Base-by-base conservation (phyloP, 257 asterid species). In the Osmanthus fragrans region DNA sequence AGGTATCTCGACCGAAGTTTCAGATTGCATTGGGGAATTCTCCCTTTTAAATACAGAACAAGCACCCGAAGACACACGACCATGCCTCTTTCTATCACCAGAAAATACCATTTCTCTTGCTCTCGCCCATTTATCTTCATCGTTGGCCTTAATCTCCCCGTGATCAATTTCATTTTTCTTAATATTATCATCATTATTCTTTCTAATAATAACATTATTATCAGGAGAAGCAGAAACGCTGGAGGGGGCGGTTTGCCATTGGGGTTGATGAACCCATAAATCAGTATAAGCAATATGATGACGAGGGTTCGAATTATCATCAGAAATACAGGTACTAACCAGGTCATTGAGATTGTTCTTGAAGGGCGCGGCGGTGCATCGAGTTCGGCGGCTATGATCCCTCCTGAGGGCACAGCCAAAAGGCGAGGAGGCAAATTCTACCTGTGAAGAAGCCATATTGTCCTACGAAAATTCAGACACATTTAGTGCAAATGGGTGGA, bases 191-290 rank as follows among this genome's bases (percentile, higher is more conserved):
- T 21, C 49, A 21, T 45, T 45, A 32, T 37, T 5, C 13, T 23
- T 23, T 58, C 29, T 58, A 7, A 58, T 23, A 23, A 23, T 7
- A 23, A n/a, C 13, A 21, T 23, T 21, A 6, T 58, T 58, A 58
- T 58, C 32, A 7, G 67, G 67, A 23, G 67, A 8, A 58, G 67
- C 18, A 58, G 29, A 21, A 29, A 23, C 32, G 42, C 70, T 37
- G 56, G 66, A 3, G 49, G 83, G 7, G 54, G 80, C 27, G 69
- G 80, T 30, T 45, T 84, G 79, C 89, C 88, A 77, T 75, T 80
- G 88, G 3, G 96, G 95, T 6, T 58, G 87, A 78, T 89, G 96
- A 65, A 91, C 96, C 95, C 92, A 92, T 68, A 94, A 79, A 74
- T 94, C 96, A 1, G 82, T 74, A 65, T 75, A 76, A 37, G 89